Base-by-base conservation (phyloP, 768 basidiomycete genomes). In the Termitomyces sp. region DNA sequence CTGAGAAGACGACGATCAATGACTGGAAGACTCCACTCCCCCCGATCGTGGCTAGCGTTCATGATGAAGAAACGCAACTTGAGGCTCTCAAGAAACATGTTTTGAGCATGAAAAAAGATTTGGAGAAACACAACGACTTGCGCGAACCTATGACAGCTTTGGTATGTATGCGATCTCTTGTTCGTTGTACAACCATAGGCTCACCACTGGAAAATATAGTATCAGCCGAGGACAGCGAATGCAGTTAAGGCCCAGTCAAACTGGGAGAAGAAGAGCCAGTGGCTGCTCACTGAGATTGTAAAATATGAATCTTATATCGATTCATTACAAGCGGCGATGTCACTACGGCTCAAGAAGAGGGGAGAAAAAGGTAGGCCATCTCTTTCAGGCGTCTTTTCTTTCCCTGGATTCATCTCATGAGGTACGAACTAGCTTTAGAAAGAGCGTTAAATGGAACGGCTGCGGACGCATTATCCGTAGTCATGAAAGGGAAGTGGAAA, bases 261-360 rank as follows among this genome's bases (percentile, higher is more conserved):
- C 66, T 98, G 94, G 93, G 90, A 91, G 72, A 88, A 84, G 67
- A 95, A 89, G 67, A 93, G 90, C 2, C 86, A 91, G 64, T 91
- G 91, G 68, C 74, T 98, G 45, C 77, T 94, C 51, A 83, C 88
- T 9, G 96, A 99, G 73, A 90, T 93, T 41, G 90, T 93, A 66
- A 98, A 98, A 69, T 98, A 98, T 70, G 86, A 92, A 51, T 89
- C 90, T 15, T 99, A 99, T 68, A 87, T 96, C 53, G 93, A 96
- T 60, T 90, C 93, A 6, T 78, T 99, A 30, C 83, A 87, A 66
- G 71, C 76, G 4, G 95, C 89, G 37, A 95, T 94, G 86, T 74
- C 77, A 9, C 77, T 96, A 42, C 84, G 94, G 34, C 73, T 96
- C 61, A 92, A 91, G 72, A 92, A 87, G 68, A 83, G 93, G 52